Evolutionary conservation across 1,139 yeast species (phyloP).

Genomic region (Hyphopichia khmerensis): DNA sequence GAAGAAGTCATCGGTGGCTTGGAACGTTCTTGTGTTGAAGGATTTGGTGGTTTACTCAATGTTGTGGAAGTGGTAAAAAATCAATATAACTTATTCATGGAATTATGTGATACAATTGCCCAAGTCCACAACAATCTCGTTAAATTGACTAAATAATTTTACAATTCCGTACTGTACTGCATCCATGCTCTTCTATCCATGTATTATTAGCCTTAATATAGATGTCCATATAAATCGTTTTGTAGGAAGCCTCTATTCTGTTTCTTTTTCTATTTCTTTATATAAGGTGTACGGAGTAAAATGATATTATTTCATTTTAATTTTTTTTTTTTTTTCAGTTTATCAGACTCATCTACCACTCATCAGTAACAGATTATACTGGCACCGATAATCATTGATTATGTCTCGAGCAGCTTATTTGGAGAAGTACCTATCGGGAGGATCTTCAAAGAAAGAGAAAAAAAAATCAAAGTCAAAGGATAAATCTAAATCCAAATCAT

Average conservation of each 20-base stretch:
- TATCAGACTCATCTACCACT: not conserved
- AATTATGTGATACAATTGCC: slow-evolving; percentile 85
- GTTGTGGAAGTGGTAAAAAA: slow-evolving; percentile 70
- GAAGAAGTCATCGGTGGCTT: slow-evolving; percentile 47
- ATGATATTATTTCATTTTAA: not conserved
- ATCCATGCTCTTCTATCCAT: not conserved
- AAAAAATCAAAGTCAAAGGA: slow-evolving; percentile 5
- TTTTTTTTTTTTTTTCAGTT: not conserved
- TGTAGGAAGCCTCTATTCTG: too few relatives aligned
- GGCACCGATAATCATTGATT: not conserved
- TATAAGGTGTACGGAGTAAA: not conserved
- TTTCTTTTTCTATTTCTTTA: too few relatives aligned
- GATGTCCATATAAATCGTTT: not conserved
- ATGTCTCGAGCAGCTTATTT: slow-evolving; percentile 25
- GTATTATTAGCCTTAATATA: slow-evolving; percentile 4
- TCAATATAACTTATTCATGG: slow-evolving; percentile 86
- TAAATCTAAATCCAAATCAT: slow-evolving; percentile 3
- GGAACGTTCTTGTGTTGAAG: slow-evolving; percentile 46
- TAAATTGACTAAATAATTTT: slow-evolving; percentile 13
- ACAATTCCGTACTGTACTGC: not conserved
- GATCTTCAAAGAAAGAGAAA: slow-evolving; percentile 10
- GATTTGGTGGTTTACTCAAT: slow-evolving; percentile 52
- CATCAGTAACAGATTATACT: too few relatives aligned
- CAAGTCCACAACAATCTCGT: slow-evolving; percentile 70
- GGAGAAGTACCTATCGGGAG: slow-evolving; percentile 19